Conservation (phyloP, 106 monocot genomes). For the Dendrobium catenatum region DNA sequence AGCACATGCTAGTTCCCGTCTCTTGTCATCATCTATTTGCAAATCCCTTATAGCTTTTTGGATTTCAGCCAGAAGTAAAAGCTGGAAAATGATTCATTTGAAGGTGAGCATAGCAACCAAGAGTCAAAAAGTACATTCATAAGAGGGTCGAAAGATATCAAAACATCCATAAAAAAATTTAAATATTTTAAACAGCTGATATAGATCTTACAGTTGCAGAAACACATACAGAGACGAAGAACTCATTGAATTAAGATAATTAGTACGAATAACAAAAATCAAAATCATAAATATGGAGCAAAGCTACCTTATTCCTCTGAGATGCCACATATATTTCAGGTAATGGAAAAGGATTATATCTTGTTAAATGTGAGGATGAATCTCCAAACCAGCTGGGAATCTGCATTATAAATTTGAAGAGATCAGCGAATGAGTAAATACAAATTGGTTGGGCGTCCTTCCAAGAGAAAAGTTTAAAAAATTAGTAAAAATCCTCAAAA, state of each 20-base stretch:
- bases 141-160: neutral
- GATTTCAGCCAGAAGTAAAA: slow-evolving; percentile 29
- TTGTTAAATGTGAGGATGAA: slow-evolving; percentile 20
- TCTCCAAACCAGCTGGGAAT: slow-evolving; percentile 42
- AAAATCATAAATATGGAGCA: neutral
- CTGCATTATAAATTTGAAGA: slow-evolving; percentile 25
- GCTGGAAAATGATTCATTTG: slow-evolving; percentile 19
- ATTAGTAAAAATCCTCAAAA: neutral
- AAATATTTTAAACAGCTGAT: neutral
- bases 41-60: slow-evolving; percentile 40
- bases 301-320: slow-evolving; percentile 30
- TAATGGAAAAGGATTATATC: slow-evolving; percentile 41
- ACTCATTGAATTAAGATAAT: neutral
- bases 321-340: slow-evolving; percentile 37
- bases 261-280: neutral
- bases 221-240: neutral
- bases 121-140: neutral
- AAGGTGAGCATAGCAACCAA: neutral
- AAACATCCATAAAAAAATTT: neutral
- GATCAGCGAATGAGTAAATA: neutral
- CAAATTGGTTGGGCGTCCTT: neutral
- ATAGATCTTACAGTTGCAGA: neutral
- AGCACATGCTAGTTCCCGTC: slow-evolving; percentile 30
- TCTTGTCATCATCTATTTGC: slow-evolving; percentile 36
- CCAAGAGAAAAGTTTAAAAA: neutral